Percentiles rank a stretch among this genome's conserved stretches.
Evolutionary conservation across 352 stramenopile genomes (phyloP).

Genomic region (Pythium myriotylum): DNA sequence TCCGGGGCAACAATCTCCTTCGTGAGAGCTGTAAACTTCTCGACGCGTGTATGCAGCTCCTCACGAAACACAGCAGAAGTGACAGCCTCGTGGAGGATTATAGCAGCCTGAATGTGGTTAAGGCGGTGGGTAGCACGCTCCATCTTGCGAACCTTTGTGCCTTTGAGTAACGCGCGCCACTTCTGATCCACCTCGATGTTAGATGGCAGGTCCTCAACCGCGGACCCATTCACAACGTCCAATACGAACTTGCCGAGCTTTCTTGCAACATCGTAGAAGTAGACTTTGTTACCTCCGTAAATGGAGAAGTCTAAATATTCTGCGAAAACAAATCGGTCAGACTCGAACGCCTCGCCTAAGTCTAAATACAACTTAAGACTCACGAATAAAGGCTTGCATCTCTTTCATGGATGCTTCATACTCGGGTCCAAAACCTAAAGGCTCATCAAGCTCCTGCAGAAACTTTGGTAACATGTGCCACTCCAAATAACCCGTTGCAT

Average conservation of each 20-base stretch:
- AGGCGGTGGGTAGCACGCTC: conserved; percentile 48
- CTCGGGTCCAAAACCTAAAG: conserved; percentile 56
- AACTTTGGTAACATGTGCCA: conserved; percentile 65
- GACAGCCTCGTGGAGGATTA: conserved; percentile 53
- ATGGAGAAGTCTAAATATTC: conserved; percentile 52
- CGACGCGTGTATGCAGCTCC: conserved; percentile 52
- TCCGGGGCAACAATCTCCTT: neutral
- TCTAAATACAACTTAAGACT: conserved; percentile 15
- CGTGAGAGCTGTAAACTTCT: conserved; percentile 52
- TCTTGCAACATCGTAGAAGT: conserved; percentile 57
- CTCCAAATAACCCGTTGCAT: conserved; percentile 78
- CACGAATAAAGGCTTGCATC: conserved; percentile 58
- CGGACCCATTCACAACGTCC: conserved; percentile 51
- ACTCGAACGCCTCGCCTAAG: too few species aligned
- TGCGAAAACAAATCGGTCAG: conserved; percentile 12
- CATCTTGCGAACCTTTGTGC: conserved; percentile 55
- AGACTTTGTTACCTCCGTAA: conserved; percentile 58
- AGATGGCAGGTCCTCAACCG: conserved; percentile 44
- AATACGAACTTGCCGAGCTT: conserved; percentile 68
- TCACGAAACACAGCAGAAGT: conserved; percentile 61
- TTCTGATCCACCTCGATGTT: conserved; percentile 60
- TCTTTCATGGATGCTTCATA: conserved; percentile 52
- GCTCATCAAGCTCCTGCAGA: conserved; percentile 62
- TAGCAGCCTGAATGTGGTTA: conserved; percentile 52
- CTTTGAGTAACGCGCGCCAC: conserved; percentile 48